phyloP scores from a whole-genome alignment of 495 filamentous ascomycete species.

The Thermothielavioides terrestris region DNA sequence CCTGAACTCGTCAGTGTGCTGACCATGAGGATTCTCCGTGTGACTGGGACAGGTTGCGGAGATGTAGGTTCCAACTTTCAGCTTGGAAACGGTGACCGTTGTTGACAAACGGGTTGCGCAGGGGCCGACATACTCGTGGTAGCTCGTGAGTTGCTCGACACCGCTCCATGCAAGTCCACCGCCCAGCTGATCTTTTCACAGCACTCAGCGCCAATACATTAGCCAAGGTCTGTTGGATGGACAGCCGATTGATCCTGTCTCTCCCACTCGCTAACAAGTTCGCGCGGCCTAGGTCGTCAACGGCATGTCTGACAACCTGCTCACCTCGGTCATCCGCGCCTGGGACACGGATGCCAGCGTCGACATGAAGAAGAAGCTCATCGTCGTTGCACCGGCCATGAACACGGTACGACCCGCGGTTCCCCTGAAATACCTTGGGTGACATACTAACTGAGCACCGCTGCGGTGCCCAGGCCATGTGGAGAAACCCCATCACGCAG shows the following conservation, averaged over 20 bases:
- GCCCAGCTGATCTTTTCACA: background rate
- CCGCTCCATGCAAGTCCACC: background rate
- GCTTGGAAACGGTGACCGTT: background rate
- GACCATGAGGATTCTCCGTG: too few species aligned
- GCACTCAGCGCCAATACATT: slow-evolving; percentile 58
- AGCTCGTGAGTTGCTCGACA: slow-evolving; percentile 51
- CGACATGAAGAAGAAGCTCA: slow-evolving; percentile 46
- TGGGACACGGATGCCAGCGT: slow-evolving; percentile 71
- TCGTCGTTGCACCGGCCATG: slow-evolving; percentile 49
- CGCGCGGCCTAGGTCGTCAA: slow-evolving; percentile 12
- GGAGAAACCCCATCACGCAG: slow-evolving; percentile 69
- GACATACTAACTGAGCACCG: background rate
- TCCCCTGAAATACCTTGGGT: background rate
- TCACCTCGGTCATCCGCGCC: slow-evolving; percentile 68
- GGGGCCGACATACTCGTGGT: slow-evolving; percentile 72
- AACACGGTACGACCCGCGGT: slow-evolving; percentile 20
- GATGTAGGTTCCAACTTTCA: slow-evolving; percentile 14
- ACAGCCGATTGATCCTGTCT: background rate
- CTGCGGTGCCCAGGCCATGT: slow-evolving; percentile 53
- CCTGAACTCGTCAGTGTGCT: too few species aligned
- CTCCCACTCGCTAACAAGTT: background rate
- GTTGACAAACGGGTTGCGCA: slow-evolving; percentile 1
- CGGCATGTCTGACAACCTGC: slow-evolving; percentile 27
- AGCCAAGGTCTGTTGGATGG: slow-evolving; percentile 51
- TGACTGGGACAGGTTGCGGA: slow-evolving; percentile 8